Conservation (phyloP, 306 rosid species). For the Quercus glauca region DNA sequence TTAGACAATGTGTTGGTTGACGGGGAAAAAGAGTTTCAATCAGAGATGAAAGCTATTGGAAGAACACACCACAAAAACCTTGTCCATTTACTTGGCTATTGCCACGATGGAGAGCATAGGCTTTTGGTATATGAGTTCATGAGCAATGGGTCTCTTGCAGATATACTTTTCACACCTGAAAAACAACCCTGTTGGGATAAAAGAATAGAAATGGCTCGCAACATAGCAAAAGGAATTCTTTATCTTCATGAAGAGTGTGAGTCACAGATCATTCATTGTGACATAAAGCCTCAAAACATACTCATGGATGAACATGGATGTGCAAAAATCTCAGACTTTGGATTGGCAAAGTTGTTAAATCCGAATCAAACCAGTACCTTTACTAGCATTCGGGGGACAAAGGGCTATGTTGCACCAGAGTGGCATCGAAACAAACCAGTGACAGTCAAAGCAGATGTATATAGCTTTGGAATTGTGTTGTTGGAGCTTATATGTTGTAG, state of each 20-base stretch:
- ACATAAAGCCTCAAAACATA: too few relatives aligned
- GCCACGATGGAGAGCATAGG: constrained; percentile 14
- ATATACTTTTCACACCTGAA: not conserved
- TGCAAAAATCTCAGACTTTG: not conserved
- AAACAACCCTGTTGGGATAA: too few relatives aligned
- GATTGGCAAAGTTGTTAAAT: not conserved
- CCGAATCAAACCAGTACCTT: not conserved
- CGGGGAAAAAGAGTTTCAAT: not conserved
- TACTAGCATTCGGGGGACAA: not conserved
- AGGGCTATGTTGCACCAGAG: not conserved
- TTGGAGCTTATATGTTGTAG: not conserved
- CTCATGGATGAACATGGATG: not conserved
- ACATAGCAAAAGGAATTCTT: not conserved
- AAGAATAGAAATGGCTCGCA: not conserved
- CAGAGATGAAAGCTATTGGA: not conserved
- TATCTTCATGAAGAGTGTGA: not conserved
- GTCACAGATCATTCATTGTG: too few relatives aligned
- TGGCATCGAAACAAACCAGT: not conserved
- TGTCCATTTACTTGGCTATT: constrained; percentile 23
- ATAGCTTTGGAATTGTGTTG: not conserved
- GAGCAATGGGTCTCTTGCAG: not conserved
- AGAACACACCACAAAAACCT: constrained; percentile 13
- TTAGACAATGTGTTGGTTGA: constrained; percentile 11
- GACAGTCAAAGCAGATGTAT: not conserved
- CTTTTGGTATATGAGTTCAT: constrained; percentile 17